phyloP scores from a whole-genome alignment of 2,329 filamentous ascomycete species.

The Xylariaceae sp. region DNA sequence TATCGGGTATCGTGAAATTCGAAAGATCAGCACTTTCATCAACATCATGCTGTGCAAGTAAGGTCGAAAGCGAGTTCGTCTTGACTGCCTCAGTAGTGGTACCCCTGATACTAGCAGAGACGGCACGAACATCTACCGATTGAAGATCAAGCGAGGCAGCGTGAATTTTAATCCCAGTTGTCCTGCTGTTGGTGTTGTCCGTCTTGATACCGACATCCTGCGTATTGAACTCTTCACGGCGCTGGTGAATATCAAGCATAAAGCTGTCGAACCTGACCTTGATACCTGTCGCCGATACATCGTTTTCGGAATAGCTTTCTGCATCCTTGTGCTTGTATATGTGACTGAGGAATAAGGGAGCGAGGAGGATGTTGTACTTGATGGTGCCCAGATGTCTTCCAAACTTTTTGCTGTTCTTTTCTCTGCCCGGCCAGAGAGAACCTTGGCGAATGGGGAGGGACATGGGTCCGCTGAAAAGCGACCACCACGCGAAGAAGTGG shows the following conservation, averaged over 20 bases:
- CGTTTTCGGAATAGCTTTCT: slow-evolving; percentile 71
- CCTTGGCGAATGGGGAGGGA: slow-evolving; percentile 92
- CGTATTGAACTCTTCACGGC: slow-evolving; percentile 85
- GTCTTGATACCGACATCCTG: slow-evolving; percentile 70
- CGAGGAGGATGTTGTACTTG: slow-evolving; percentile 91
- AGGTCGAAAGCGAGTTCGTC: slow-evolving; percentile 47
- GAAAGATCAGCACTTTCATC: slow-evolving; percentile 66
- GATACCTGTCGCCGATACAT: slow-evolving; percentile 88
- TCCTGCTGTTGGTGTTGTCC: slow-evolving; percentile 69
- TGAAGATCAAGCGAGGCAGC: slow-evolving; percentile 89
- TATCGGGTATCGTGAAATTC: slow-evolving; percentile 89
- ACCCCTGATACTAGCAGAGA: slow-evolving; percentile 83
- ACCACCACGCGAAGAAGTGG: slow-evolving; percentile 98
- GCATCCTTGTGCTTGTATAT: slow-evolving; percentile 98
- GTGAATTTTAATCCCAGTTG: slow-evolving; percentile 92
- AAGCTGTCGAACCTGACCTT: slow-evolving; percentile 96
- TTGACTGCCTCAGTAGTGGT: slow-evolving; percentile 73
- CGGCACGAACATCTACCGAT: slow-evolving; percentile 83
- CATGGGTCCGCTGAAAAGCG: slow-evolving; percentile 89
- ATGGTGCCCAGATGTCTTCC: slow-evolving; percentile 95
- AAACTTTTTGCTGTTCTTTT: slow-evolving; percentile 98
- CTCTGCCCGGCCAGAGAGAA: slow-evolving; percentile 80
- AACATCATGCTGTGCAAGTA: slow-evolving; percentile 47
- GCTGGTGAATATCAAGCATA: slow-evolving; percentile 92
- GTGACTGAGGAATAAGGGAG: slow-evolving; percentile 89